Evolutionary conservation across 805 yeast genomes (phyloP).

Genomic region (Tetrapisispora phaffii): DNA sequence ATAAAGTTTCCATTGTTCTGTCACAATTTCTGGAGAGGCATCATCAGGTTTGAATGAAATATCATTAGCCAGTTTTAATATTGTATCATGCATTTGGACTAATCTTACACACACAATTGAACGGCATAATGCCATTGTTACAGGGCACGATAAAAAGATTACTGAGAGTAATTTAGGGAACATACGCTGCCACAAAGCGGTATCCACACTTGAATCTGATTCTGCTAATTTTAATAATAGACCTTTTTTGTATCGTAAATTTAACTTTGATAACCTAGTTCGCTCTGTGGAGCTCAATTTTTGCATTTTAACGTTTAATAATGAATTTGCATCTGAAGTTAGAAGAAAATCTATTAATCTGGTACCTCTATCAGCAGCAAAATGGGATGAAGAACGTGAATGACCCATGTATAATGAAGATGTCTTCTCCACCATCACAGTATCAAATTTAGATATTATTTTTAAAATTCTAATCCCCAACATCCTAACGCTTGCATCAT

Average conservation of each 20-base stretch:
- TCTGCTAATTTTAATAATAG: conserved; percentile 73
- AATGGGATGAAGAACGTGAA: conserved; percentile 48
- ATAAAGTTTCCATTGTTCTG: conserved; percentile 83
- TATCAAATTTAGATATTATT: conserved; percentile 80
- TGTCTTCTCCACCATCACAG: conserved; percentile 53
- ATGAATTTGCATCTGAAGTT: conserved; percentile 52
- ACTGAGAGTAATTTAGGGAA: conserved; percentile 66
- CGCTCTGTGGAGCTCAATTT: conserved; percentile 67
- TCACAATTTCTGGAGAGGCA: conserved; percentile 56
- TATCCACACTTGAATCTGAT: conserved; percentile 88
- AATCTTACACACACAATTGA: conserved; percentile 81
- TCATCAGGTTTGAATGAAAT: conserved; percentile 24
- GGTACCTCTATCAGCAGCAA: conserved; percentile 71
- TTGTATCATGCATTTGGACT: conserved; percentile 72
- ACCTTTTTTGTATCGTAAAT: conserved; percentile 47
- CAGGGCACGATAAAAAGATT: conserved; percentile 75
- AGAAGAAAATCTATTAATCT: conserved; percentile 70
- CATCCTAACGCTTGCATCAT: conserved; percentile 65
- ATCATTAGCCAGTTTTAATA: conserved; percentile 46
- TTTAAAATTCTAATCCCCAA: conserved; percentile 66
- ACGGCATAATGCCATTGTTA: conserved; percentile 87
- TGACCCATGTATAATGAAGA: conserved; percentile 25
- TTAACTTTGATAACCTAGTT: conserved; percentile 55
- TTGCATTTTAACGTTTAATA: conserved; percentile 44
- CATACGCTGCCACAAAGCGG: conserved; percentile 89